phyloP scores from a whole-genome alignment of 352 stramenopile species.

The Globisporangium viniferum region DNA sequence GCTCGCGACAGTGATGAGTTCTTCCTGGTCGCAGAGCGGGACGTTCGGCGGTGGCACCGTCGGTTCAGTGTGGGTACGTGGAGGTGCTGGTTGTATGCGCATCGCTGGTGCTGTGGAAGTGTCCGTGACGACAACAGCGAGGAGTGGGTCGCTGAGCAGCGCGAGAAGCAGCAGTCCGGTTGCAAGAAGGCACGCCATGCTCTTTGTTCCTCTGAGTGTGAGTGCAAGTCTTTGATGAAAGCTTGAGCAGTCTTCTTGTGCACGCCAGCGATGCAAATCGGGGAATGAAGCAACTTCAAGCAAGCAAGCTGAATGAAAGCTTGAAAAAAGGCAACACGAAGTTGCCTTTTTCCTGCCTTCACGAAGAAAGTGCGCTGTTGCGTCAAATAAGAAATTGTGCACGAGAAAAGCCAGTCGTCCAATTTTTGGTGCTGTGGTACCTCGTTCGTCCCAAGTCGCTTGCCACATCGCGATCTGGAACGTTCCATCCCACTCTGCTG shows the following conservation, averaged over 20 bases:
- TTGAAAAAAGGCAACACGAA: neutral
- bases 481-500: slow-evolving; percentile 15
- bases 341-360: neutral
- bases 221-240: neutral
- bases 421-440: neutral
- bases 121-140: neutral
- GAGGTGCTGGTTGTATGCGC: neutral
- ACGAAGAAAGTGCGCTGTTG: neutral
- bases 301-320: neutral
- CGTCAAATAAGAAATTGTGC: neutral
- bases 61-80: neutral
- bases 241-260: neutral
- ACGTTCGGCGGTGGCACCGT: slow-evolving; percentile 16
- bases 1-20: slow-evolving; percentile 30
- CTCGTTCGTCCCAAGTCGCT: slow-evolving; percentile 2
- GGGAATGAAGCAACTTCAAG: neutral
- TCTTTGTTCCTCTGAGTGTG: neutral
- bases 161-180: neutral
- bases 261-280: neutral
- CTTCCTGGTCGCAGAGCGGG: slow-evolving; percentile 35
- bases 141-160: neutral
- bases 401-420: slow-evolving; percentile 1
- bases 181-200: neutral
- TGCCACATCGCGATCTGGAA: slow-evolving; percentile 18
- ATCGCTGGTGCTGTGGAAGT: neutral